Evolutionary conservation across 2,329 filamentous ascomycete genomes (phyloP), one percentile per base, ranked within the genome.

Genomic region (Bipolaris cookei): DNA sequence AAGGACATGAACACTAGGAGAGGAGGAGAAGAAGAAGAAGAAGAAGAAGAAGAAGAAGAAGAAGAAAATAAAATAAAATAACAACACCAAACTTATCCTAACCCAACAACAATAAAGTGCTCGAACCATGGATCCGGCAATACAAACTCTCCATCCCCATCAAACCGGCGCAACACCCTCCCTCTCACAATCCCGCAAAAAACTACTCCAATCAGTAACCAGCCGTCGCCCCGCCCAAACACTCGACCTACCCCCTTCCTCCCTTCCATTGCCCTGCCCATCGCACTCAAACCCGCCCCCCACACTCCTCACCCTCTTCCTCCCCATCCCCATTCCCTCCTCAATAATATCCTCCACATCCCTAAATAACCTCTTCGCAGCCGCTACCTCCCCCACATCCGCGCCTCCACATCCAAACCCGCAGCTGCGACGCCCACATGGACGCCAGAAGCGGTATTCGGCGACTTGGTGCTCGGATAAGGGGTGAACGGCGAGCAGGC

Each of bases 391-490:
- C 2, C 74, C 74, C 25, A 66, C 62, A 18, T 65, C 38, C 7
- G 35, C 63, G 3, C 55, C 59, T 4, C 69, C 70, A 56, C 74
- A 76, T 1, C 74, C 73, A 62, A 76, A 72, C 1, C 61, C 67
- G 57, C 74, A 76, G 1, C 32, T 35, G 28, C 66, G 58, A 3
- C 63, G 62, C 2, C 73, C 72, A 49, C 74, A 76, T 0, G 70
- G 71, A 8, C 68, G 63, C 74, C 74, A 76, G 54, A 76, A 76
- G 23, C 71, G 56, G 53, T 76, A 76, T 44, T 76, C 73, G 6
- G 72, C 73, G 4, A 76, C 72, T 53, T 74, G 68, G 0, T 63
- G 46, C 59, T 76, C 74, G 14, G 60, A 66, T 1, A 76, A 58
- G 8, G 73, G 69, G 3, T 46, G 51, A 1, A 75, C 59, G 18